Evolutionary conservation across 176 grass and related monocot species (phyloP).

Genomic region (Bromus sterilis): DNA sequence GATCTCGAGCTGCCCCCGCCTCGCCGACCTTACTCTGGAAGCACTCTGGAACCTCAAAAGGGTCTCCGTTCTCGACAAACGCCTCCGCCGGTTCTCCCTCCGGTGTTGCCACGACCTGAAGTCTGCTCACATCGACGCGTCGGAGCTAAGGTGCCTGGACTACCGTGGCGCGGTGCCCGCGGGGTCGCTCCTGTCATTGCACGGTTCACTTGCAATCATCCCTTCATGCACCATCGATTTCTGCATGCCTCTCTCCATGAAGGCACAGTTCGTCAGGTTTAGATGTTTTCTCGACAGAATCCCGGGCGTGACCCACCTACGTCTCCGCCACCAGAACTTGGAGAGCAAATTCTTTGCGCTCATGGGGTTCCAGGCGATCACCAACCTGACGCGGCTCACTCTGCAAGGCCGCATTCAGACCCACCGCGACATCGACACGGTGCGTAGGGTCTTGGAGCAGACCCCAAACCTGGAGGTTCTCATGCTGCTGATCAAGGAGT

Average conservation of each 20-base stretch:
- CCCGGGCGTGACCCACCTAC: not conserved
- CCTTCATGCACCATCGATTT: not conserved
- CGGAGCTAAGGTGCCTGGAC: not conserved
- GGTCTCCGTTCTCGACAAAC: not conserved
- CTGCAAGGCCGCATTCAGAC: not conserved
- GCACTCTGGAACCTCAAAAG: not conserved
- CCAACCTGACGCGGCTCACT: not conserved
- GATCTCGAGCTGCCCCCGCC: not conserved
- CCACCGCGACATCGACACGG: not conserved
- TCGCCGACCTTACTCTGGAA: not conserved
- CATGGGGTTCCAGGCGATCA: not conserved
- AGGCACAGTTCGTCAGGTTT: not conserved
- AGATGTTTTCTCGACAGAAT: not conserved
- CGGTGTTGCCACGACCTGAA: not conserved
- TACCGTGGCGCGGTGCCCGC: not conserved
- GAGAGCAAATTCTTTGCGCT: not conserved
- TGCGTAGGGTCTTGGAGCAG: not conserved
- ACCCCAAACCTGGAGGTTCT: not conserved
- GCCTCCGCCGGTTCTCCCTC: not conserved
- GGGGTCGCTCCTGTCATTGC: not conserved
- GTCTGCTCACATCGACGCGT: not conserved
- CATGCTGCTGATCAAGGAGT: not conserved
- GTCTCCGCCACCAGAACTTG: not conserved
- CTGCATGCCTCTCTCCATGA: not conserved
- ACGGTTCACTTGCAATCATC: not conserved